Base-by-base conservation (phyloP, 73 alveolate genomes). In the Paramecium biaurelia region DNA sequence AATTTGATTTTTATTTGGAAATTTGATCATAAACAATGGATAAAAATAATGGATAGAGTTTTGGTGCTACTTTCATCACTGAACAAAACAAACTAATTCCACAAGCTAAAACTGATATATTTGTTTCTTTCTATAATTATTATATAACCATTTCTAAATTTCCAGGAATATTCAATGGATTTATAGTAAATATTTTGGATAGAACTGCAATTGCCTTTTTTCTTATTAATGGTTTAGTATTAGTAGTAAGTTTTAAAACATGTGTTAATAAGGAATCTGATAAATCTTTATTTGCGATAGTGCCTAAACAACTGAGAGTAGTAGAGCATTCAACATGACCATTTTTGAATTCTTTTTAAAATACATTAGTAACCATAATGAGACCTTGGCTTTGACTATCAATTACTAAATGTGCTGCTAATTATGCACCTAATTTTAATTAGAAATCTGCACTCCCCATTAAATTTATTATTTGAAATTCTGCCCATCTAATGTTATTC, bases 241-340 rank as follows among this genome's bases (percentile, higher is more conserved):
- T 35, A 35, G 41, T 74, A 74, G 47, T 74, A 30, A 35, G 87
- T 32, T 35, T 21, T 35, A 74, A 21, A 35, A 74, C 59, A 21
- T 74, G 35, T 74, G 34, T n/a, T n/a, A 32, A 74, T 23, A 74
- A 9, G 5, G 26, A n/a, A 21, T 74, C 87, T 74, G 67, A 32
- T 35, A 74, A 18, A 35, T 74, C 87, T 74, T 74, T 74, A 74
- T 74, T 74, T n/a, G 87, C 87, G 12, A 74, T 74, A n/a, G 87
- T 38, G 32, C 87, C 87, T 18, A 74, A 74, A 35, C 87, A 74
- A 35, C 87, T 74, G 1, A 74, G 18, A 74, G 87, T 43, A 34
- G 63, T 15, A 30, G 87, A 74, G 34, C 67, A 32, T 34, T 74
- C 87, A 14, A 74, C 10, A 74, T 74, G 47, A 74, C 47, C 24